Evolutionary conservation across 108 stramenopile species (phyloP).

Genomic region (Skeletonema grethae): DNA sequence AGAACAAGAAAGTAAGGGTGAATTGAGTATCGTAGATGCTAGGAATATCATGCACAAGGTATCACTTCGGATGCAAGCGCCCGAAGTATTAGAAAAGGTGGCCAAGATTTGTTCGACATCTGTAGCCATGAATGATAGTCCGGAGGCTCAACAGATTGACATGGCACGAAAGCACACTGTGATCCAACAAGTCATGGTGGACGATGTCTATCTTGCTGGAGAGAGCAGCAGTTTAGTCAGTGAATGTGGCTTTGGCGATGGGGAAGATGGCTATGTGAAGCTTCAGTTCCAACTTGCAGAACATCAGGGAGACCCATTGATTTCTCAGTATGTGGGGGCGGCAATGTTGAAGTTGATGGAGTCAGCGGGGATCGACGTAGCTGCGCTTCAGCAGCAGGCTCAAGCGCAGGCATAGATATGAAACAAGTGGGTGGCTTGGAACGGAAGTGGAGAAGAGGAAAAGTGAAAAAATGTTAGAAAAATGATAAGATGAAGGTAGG

Average conservation of each 20-base stretch:
- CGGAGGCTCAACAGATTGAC: conserved; percentile 54
- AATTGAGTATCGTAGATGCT: conserved; percentile 78
- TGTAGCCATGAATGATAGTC: conserved; percentile 33
- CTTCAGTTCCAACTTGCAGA: conserved; percentile 88
- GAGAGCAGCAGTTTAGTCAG: conserved; percentile 55
- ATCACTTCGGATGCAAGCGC: conserved; percentile 67
- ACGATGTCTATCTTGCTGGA: conserved; percentile 79
- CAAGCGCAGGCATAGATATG: conserved; percentile 11
- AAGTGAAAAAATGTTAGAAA: too few relatives aligned
- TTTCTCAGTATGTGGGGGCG: conserved; percentile 77
- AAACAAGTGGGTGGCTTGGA: too few relatives aligned
- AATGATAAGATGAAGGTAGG: too few relatives aligned
- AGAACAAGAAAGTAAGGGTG: conserved; percentile 33
- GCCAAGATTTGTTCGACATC: conserved; percentile 44
- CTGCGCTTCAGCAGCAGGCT: conserved; percentile 32
- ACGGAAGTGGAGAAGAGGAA: too few relatives aligned
- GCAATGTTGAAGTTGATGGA: conserved; percentile 78
- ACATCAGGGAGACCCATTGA: conserved; percentile 85
- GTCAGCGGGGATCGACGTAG: conserved; percentile 77
- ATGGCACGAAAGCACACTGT: conserved; percentile 74
- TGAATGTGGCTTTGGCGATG: conserved; percentile 76
- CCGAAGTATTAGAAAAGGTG: conserved; percentile 64
- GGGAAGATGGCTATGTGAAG: conserved; percentile 76
- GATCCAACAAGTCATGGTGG: conserved; percentile 76
- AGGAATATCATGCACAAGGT: conserved; percentile 85